These are phyloP conservation scores for Moesziomyces parantarcticus DNA, from an alignment of 1,284 basidiomycete genomes.

Conservation along the genomic window DNA sequence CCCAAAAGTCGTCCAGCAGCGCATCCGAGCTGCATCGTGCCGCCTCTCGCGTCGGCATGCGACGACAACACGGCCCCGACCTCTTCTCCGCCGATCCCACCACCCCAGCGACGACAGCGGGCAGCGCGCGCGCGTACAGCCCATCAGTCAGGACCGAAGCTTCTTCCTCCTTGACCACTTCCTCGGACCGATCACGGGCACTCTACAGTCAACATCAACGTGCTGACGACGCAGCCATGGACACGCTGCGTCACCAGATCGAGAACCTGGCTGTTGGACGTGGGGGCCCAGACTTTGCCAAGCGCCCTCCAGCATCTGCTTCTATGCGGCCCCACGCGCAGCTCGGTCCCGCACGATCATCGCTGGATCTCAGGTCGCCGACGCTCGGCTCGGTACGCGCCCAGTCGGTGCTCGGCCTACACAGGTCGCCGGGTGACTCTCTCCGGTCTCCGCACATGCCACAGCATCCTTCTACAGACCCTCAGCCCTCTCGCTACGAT, in stretches of 20 bases:
- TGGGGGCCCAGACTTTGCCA: constrained; percentile 8
- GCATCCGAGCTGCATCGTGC: constrained; percentile 55
- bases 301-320: constrained; percentile 6
- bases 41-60: constrained; percentile 54
- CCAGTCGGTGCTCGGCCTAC: constrained; percentile 35
- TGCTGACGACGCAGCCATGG: constrained; percentile 12
- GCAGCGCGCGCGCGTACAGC: constrained; percentile 11
- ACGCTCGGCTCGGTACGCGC: constrained; percentile 21
- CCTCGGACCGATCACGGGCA: constrained; percentile 23
- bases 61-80: constrained; percentile 43
- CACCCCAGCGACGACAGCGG: constrained; percentile 6
- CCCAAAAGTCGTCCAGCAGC: constrained; percentile 53
- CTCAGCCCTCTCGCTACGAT: constrained; percentile 28
- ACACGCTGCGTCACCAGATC: constrained; percentile 27
- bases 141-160: constrained; percentile 20
- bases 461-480: constrained; percentile 38
- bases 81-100: constrained; percentile 47
- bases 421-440: constrained; percentile 23
- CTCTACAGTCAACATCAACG: constrained; percentile 13
- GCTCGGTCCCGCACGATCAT: constrained; percentile 14
- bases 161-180: constrained; percentile 22
- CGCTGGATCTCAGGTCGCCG: constrained; percentile 29
- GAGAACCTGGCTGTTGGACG: constrained; percentile 24
- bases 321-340: constrained; percentile 18
- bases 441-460: constrained; percentile 14